Evolutionary conservation across 163 green algal species (phyloP).

Genomic region (Scenedesmus sp.): DNA sequence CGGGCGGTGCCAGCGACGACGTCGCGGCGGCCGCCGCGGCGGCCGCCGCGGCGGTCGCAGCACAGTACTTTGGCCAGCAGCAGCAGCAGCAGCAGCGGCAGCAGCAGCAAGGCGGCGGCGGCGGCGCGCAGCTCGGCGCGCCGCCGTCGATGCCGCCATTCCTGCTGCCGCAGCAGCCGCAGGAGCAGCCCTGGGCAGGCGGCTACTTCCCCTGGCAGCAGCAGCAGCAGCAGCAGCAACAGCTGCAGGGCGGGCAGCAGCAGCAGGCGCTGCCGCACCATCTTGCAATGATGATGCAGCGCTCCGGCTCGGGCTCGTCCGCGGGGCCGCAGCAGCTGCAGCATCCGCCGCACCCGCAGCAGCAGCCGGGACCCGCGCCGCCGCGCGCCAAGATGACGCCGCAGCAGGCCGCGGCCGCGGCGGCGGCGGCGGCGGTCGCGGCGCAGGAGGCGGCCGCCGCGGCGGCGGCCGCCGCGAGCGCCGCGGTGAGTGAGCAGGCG

Average conservation of each 20-base stretch:
- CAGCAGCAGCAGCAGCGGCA: not conserved
- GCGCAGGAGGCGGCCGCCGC: too few relatives aligned
- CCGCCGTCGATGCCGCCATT: too few relatives aligned
- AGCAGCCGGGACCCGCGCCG: not conserved
- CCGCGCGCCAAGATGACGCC: not conserved
- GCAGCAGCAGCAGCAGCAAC: not conserved
- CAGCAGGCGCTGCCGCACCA: not conserved
- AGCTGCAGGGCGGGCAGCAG: not conserved
- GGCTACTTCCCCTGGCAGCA: not conserved
- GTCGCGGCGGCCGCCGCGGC: too few relatives aligned
- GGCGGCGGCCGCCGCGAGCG: too few relatives aligned
- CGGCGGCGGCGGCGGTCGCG: too few relatives aligned
- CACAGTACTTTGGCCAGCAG: conserved; percentile 1
- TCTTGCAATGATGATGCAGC: too few relatives aligned
- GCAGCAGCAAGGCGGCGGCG: not conserved
- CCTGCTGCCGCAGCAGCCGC: not conserved
- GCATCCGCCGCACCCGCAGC: not conserved
- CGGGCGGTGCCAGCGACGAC: too few relatives aligned
- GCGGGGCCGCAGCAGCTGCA: too few relatives aligned
- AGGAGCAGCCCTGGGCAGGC: not conserved
- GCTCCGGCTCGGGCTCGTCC: not conserved
- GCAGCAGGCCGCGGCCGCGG: not conserved
- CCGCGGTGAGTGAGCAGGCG: too few relatives aligned
- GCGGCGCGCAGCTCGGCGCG: too few relatives aligned
- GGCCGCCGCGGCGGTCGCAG: not conserved